phyloP scores from a whole-genome alignment of 768 basidiomycete genomes.

The Kwoniella botswanensis region DNA sequence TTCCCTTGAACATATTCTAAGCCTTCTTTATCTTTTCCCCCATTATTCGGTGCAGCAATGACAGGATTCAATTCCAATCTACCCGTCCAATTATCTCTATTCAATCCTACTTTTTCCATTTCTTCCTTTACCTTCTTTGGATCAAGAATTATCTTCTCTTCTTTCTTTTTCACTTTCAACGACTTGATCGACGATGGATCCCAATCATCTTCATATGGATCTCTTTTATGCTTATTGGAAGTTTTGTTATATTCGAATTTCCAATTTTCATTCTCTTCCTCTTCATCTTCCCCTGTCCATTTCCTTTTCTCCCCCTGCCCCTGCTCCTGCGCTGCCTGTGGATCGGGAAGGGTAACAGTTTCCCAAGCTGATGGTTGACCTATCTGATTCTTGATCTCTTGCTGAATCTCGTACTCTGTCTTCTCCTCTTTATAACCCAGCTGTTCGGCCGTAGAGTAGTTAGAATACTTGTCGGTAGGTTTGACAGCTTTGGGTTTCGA shows the following conservation, averaged over 20 bases:
- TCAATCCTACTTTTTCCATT: conserved; percentile 20
- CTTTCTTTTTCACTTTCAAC: conserved; percentile 62
- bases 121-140: conserved; percentile 33
- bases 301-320: conserved; percentile 22
- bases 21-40: conserved; percentile 5
- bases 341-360: conserved; percentile 9
- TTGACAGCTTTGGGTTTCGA: conserved; percentile 55
- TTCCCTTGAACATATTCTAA: conserved; percentile 19
- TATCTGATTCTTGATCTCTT: conserved; percentile 40
- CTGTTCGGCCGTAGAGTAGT: conserved; percentile 85
- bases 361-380: conserved; percentile 26
- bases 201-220: conserved; percentile 74
- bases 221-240: conserved; percentile 67
- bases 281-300: conserved; percentile 33
- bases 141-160: conserved; percentile 31
- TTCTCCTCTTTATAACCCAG: conserved; percentile 73
- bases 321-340: neutral
- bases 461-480: conserved; percentile 63
- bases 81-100: conserved; percentile 21
- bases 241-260: conserved; percentile 65
- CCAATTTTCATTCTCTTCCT: conserved; percentile 39
- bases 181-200: conserved; percentile 75
- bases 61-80: conserved; percentile 21
- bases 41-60: neutral
- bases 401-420: conserved; percentile 65